These are phyloP conservation scores for Smallanthus sonchifolius DNA, from an alignment of 129 eudicot genomes.

Conservation along the genomic window DNA sequence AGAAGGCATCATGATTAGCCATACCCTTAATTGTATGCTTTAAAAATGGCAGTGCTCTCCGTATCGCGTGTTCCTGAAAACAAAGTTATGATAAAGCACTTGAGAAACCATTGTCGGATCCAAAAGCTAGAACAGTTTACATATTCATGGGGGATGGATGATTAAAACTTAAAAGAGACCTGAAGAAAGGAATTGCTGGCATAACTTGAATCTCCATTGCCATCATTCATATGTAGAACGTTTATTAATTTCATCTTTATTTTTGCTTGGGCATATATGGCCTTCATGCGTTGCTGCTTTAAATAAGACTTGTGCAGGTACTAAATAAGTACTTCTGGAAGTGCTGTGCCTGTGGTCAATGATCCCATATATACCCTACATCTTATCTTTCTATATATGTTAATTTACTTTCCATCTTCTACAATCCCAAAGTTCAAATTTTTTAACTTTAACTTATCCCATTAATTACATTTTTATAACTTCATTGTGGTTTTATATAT, in stretches of 20 bases:
- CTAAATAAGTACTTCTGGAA: no score
- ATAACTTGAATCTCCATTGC: conserved; percentile 1
- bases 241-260: not conserved
- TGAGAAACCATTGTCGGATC: not conserved
- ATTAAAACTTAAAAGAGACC: not conserved
- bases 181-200: not conserved
- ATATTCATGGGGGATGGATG: not conserved
- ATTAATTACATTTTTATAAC: no score
- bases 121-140: not conserved
- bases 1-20: not conserved
- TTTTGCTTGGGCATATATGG: not conserved
- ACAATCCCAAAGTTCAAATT: no score
- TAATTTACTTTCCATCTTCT: no score
- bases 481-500: no score
- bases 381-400: no score
- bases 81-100: not conserved
- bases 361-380: no score
- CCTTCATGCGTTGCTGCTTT: not conserved
- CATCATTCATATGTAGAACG: not conserved
- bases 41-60: not conserved
- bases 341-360: no score
- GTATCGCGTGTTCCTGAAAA: not conserved
- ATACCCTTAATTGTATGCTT: not conserved
- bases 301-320: not conserved
- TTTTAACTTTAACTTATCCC: no score